A percentile compares a stretch with the other conserved stretches of the same genome.
Evolutionary conservation across 495 filamentous ascomycete species (phyloP).

Genomic region (Patellaria atrata): DNA sequence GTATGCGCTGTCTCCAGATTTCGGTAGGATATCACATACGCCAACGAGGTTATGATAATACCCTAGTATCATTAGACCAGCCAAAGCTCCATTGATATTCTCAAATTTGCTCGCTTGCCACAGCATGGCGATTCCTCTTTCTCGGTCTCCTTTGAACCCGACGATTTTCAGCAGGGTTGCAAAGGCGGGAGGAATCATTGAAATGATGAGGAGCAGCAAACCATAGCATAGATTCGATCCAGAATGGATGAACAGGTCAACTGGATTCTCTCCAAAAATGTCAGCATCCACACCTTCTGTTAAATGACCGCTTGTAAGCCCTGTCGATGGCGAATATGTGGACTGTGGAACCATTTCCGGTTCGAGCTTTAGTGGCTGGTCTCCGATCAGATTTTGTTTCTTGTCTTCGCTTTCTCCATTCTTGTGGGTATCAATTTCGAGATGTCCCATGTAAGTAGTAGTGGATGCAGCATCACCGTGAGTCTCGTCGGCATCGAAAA

Average conservation of each 20-base stretch:
- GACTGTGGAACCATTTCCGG: conserved; percentile 6
- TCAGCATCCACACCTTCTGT: conserved; percentile 25
- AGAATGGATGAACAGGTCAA: conserved; percentile 79
- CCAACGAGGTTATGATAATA: conserved; percentile 80
- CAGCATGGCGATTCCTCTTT: conserved; percentile 67
- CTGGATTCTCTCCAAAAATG: conserved; percentile 45
- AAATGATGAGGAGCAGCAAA: conserved; percentile 67
- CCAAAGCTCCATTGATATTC: conserved; percentile 85
- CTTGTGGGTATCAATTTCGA: conserved; percentile 17
- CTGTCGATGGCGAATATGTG: conserved; percentile 1
- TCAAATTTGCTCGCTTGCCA: conserved; percentile 83
- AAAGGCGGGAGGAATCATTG: conserved; percentile 84
- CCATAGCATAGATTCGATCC: conserved; percentile 83
- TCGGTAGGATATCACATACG: conserved; percentile 75
- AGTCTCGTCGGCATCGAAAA: conserved; percentile 33
- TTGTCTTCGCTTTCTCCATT: conserved; percentile 22
- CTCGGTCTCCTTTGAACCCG: conserved; percentile 82
- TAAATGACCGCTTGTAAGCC: conserved; percentile 33
- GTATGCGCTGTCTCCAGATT: conserved; percentile 46
- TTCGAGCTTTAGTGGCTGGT: conserved; percentile 1
- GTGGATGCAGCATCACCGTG: conserved; percentile 10
- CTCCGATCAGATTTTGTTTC: not conserved
- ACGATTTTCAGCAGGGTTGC: conserved; percentile 70
- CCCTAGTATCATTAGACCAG: conserved; percentile 62
- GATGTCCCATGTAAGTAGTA: conserved; percentile 25